Evolutionary conservation across 2,329 filamentous ascomycete species (phyloP).

Genomic region (Ilyonectria sp.): DNA sequence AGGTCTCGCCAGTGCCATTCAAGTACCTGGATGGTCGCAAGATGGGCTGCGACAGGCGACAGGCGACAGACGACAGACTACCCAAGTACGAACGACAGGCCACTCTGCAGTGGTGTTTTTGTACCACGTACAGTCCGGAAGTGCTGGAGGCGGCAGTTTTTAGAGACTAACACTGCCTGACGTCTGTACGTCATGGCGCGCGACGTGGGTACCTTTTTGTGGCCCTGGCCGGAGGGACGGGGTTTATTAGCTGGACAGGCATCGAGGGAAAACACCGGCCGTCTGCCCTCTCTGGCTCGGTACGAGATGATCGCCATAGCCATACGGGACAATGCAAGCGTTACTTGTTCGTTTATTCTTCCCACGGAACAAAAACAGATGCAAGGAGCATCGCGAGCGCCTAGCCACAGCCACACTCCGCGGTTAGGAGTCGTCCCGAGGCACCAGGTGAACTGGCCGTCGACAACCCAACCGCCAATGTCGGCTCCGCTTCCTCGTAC

Average conservation of each 20-base stretch:
- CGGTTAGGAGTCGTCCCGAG: not conserved
- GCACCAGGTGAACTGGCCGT: not conserved
- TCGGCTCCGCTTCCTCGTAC: constrained; percentile 16
- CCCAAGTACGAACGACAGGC: not conserved
- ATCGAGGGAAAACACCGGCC: constrained; percentile 1
- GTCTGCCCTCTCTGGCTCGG: not conserved
- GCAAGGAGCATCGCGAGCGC: constrained; percentile 20
- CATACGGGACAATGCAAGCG: not conserved
- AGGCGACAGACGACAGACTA: not conserved
- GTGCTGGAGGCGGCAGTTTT: not conserved
- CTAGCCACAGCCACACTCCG: constrained; percentile 42
- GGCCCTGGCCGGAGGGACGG: not conserved
- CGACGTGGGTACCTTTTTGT: constrained; percentile 14
- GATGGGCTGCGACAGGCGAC: not conserved
- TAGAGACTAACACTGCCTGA: constrained; percentile 4
- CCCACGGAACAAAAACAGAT: not conserved
- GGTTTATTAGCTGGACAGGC: not conserved
- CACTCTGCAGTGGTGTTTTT: not conserved
- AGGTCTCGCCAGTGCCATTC: constrained; percentile 7
- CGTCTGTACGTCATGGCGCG: constrained; percentile 29
- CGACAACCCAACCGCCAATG: not conserved
- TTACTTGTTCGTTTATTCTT: not conserved
- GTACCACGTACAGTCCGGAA: not conserved
- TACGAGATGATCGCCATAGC: constrained; percentile 7
- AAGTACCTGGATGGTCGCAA: not conserved